A percentile compares a stretch with the other conserved stretches of the same genome.
These are phyloP conservation scores for Microbotryomycetes sp. DNA, from an alignment of 1,284 basidiomycete genomes.

Conservation along the genomic window DNA sequence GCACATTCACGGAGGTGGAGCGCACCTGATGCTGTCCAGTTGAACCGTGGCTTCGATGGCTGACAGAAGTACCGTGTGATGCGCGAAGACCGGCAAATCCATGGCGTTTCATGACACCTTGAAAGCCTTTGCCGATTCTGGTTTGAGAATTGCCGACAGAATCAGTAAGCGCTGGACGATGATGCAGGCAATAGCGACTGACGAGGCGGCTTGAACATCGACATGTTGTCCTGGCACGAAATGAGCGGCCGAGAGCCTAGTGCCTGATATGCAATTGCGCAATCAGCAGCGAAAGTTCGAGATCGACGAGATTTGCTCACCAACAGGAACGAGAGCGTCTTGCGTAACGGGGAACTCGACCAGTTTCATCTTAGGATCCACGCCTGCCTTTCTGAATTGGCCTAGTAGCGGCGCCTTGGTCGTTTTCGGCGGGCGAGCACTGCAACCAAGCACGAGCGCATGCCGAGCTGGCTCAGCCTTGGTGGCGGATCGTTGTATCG, in stretches of 20 bases:
- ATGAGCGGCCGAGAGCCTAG: conserved; percentile 80
- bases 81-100: conserved; percentile 85
- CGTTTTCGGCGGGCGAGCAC: conserved; percentile 42
- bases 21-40: conserved; percentile 88
- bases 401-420: conserved; percentile 69
- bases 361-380: conserved; percentile 77
- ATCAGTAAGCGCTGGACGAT: not conserved
- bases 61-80: conserved; percentile 92
- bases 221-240: conserved; percentile 97
- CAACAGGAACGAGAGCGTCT: conserved; percentile 83
- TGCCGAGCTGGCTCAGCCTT: conserved; percentile 29
- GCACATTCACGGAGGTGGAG: conserved; percentile 22
- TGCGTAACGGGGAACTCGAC: conserved; percentile 83
- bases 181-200: conserved; percentile 40
- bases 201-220: conserved; percentile 89
- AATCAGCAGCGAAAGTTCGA: not conserved
- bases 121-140: conserved; percentile 94
- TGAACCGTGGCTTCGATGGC: conserved; percentile 86
- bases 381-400: conserved; percentile 75
- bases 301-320: conserved; percentile 45
- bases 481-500: conserved; percentile 37
- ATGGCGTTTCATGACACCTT: conserved; percentile 96
- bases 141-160: not conserved
- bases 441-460: conserved; percentile 46
- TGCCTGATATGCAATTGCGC: conserved; percentile 50